Base-by-base conservation (phyloP, 192 early-diverging fungal genomes). In the Irineochytrium annulatum region DNA sequence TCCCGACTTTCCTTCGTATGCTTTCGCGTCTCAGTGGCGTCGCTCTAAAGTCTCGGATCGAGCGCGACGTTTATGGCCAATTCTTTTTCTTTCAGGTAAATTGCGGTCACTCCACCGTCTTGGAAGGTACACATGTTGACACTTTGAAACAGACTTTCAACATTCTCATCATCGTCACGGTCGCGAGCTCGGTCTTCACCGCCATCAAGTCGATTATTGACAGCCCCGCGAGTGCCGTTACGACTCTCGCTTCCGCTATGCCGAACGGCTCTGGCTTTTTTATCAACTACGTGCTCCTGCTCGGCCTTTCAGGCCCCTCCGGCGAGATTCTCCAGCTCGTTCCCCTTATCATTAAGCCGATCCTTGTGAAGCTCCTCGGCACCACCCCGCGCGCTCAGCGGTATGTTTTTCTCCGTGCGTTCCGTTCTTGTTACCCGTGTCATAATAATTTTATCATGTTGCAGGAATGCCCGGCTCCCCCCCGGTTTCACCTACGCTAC, bases 251-350 rank as follows among this genome's bases (percentile, higher is more conserved):
- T n/a, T 39, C 61, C 31, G 77, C 79, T 2, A 77, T 95, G 0
- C 93, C 93, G 3, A 63, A 75, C 33, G 85, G 86, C 1, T 86
- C 89, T 1, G 86, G 81, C 52, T 92, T 89, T 70, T 93, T 93
- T 55, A 79, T 92, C 33, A 90, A 90, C 27, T 95, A 90, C 68
- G 80, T 93, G 27, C 67, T 93, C 65, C 76, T 95, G 22, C 79
- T 80, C n/a, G 74, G 84, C 2, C 75, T 91, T 22, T 70, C 82
- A 3, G 78, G 82, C 31, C 79, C 90, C 1, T 78, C 86, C 1
- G 62, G 78, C 19, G 84, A 89, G 59, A 57, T 93, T 1, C 39
- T 89, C 16, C 91, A 92, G 64, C 60, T 89, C 13, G 77, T 68
- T 3, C 81, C 79, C 0, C 72, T 92, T 27, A 62, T 92, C 5